Conservation (phyloP, 768 basidiomycete species). For the Mycena rebaudengoi region DNA sequence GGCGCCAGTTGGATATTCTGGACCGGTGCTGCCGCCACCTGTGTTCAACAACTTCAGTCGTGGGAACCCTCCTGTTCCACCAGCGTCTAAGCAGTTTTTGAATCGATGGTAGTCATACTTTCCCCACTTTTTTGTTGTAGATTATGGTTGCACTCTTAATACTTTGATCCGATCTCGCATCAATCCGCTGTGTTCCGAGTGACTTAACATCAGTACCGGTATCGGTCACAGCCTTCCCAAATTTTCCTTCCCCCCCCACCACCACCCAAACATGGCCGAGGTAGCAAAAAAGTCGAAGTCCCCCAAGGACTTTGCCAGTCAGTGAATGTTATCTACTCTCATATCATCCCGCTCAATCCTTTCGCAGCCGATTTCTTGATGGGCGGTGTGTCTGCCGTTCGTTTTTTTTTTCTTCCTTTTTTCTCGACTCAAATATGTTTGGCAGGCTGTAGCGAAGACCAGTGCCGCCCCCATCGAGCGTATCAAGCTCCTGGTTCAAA, state of each 20-base stretch:
- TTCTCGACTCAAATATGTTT: slow-evolving; percentile 19
- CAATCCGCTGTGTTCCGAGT: slow-evolving; percentile 7
- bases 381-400: slow-evolving; percentile 93
- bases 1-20: slow-evolving; percentile 3
- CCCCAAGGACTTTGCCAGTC: slow-evolving; percentile 84
- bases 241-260: slow-evolving; percentile 55
- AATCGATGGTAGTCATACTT: slow-evolving; percentile 25
- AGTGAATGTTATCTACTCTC: neutral
- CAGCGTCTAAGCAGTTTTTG: slow-evolving; percentile 9
- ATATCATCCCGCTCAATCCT: slow-evolving; percentile 27
- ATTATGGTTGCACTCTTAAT: neutral
- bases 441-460: slow-evolving; percentile 97
- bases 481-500: slow-evolving; percentile 98
- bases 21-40: slow-evolving; percentile 11
- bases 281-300: slow-evolving; percentile 86
- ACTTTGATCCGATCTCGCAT: slow-evolving; percentile 10
- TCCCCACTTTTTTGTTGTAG: neutral
- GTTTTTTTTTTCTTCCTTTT: slow-evolving; percentile 35
- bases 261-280: slow-evolving; percentile 83
- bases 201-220: slow-evolving; percentile 48
- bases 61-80: slow-evolving; percentile 4
- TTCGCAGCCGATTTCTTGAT: slow-evolving; percentile 88
- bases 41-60: slow-evolving; percentile 3
- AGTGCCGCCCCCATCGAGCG: slow-evolving; percentile 99
- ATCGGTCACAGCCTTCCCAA: slow-evolving; percentile 12